A percentile compares a stretch with the other conserved stretches of the same genome.
Conservation (phyloP, 331 rosid genomes). For the Acacia pycnantha region DNA sequence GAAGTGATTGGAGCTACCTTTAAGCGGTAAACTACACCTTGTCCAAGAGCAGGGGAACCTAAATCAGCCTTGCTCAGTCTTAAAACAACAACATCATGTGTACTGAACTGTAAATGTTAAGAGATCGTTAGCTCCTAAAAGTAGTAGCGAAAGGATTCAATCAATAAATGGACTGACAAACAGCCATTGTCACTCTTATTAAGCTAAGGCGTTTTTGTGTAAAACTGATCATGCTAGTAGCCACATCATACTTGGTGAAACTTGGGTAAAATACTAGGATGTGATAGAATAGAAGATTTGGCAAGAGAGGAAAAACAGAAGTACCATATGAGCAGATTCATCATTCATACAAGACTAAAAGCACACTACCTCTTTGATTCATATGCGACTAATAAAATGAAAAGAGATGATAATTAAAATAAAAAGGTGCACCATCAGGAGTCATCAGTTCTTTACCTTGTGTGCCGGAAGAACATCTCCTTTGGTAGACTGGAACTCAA, state of each 20-base stretch:
- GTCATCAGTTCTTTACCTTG: constrained; percentile 54
- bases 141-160: constrained; percentile 1
- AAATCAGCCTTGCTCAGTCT: constrained; percentile 92
- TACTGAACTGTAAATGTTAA: constrained; percentile 65
- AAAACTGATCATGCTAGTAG: background rate
- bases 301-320: background rate
- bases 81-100: constrained; percentile 91
- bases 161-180: background rate
- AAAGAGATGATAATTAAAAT: background rate
- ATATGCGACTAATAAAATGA: background rate
- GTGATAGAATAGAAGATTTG: background rate
- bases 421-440: background rate
- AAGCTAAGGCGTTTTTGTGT: background rate
- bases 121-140: constrained; percentile 16
- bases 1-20: constrained; percentile 56
- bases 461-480: constrained; percentile 99
- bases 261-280: background rate
- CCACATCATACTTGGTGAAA: constrained; percentile 13
- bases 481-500: constrained; percentile 84
- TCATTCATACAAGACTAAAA: constrained; percentile 7
- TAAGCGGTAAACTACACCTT: constrained; percentile 91
- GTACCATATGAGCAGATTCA: background rate
- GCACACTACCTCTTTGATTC: background rate
- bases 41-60: constrained; percentile 93
- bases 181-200: background rate